These are phyloP conservation scores for Septoria linicola DNA, from an alignment of 2,329 filamentous ascomycete genomes.

Conservation along the genomic window DNA sequence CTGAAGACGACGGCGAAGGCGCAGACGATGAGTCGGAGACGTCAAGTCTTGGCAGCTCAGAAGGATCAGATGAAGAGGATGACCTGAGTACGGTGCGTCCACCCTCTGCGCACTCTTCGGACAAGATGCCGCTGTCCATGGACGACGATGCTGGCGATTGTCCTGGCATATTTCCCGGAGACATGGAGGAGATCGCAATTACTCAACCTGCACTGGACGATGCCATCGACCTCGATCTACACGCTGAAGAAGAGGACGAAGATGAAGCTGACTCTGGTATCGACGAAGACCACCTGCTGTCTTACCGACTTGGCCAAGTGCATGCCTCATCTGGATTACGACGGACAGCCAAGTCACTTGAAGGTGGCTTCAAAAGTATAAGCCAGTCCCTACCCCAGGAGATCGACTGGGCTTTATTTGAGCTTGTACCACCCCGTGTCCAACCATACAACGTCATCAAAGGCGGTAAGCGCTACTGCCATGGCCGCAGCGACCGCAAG, in stretches of 20 bases:
- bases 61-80: constrained; percentile 59
- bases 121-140: constrained; percentile 20
- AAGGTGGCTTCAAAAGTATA: constrained; percentile 48
- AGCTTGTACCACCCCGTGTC: constrained; percentile 69
- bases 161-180: constrained; percentile 70
- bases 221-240: constrained; percentile 67
- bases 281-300: constrained; percentile 75
- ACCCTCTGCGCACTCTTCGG: constrained; percentile 30
- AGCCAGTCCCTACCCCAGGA: constrained; percentile 71
- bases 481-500: constrained; percentile 29
- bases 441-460: constrained; percentile 72
- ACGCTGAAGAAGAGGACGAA: constrained; percentile 77
- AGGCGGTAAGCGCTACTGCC: constrained; percentile 45
- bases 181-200: constrained; percentile 74
- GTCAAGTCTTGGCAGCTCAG: constrained; percentile 44
- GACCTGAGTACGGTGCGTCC: constrained; percentile 44
- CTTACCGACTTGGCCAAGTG: constrained; percentile 76
- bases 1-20: constrained; percentile 43
- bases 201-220: constrained; percentile 85
- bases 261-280: constrained; percentile 70
- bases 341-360: constrained; percentile 45
- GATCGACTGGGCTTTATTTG: constrained; percentile 92
- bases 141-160: constrained; percentile 60
- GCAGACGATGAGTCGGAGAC: constrained; percentile 36
- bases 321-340: constrained; percentile 89